phyloP scores from a whole-genome alignment of 805 yeast genomes.

The Trichomonascus vanleenenianus region DNA sequence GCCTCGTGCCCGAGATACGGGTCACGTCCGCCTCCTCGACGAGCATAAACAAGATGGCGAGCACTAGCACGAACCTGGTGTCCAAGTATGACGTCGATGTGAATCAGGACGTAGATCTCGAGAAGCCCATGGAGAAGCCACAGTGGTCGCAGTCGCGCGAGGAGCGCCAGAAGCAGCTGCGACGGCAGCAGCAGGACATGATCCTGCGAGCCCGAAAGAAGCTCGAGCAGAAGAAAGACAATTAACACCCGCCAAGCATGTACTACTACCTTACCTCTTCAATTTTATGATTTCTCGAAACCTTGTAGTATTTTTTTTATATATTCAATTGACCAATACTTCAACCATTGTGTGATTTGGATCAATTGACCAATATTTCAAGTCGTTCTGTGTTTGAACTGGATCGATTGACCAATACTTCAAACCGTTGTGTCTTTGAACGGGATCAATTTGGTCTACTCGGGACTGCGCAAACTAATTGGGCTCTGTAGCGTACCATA shows the following conservation, averaged over 20 bases:
- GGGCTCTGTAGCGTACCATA: too few relatives aligned
- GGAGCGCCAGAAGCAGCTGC: slow-evolving; percentile 37
- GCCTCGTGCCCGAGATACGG: slow-evolving; percentile 5
- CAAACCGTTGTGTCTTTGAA: too few relatives aligned
- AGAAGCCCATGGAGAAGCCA: slow-evolving; percentile 5
- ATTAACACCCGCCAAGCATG: not conserved
- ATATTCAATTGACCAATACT: not conserved
- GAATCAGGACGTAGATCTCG: slow-evolving; percentile 10
- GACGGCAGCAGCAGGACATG: slow-evolving; percentile 48
- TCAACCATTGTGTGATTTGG: too few relatives aligned
- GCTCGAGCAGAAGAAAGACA: slow-evolving; percentile 26
- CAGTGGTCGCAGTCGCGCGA: slow-evolving; percentile 38
- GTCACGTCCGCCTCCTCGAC: slow-evolving; percentile 4
- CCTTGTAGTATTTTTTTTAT: too few relatives aligned
- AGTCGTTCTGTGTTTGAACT: too few relatives aligned
- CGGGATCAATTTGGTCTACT: too few relatives aligned
- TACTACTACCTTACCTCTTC: not conserved
- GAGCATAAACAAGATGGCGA: slow-evolving; percentile 4
- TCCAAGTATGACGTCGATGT: slow-evolving; percentile 39
- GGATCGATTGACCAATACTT: too few relatives aligned
- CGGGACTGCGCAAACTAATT: too few relatives aligned
- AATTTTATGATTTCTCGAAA: too few relatives aligned
- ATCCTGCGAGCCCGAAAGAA: slow-evolving; percentile 54
- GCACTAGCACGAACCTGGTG: slow-evolving; percentile 25
- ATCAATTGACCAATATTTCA: too few relatives aligned